Base-by-base conservation (phyloP, 78 protist genomes). In the Ministeria vibrans region DNA sequence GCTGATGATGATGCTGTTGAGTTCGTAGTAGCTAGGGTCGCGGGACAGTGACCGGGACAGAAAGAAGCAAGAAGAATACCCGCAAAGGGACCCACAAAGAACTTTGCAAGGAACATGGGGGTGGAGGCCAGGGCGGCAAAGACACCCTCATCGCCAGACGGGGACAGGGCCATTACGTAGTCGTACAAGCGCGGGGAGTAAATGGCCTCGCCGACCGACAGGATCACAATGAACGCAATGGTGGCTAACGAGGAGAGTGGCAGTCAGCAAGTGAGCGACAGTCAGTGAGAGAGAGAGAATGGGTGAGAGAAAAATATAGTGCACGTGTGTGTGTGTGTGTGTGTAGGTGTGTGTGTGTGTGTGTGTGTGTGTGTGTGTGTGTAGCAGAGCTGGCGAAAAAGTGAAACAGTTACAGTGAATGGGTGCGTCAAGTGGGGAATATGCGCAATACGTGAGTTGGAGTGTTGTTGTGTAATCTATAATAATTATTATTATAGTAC, bases 21-120 rank as follows among this genome's bases (percentile, higher is more conserved):
- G n/a, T n/a, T n/a, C n/a, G n/a, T n/a, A n/a, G n/a, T n/a, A n/a
- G n/a, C n/a, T n/a, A n/a, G n/a, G n/a, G n/a, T n/a, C n/a, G n/a
- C n/a, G n/a, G n/a, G n/a, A n/a, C n/a, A n/a, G n/a, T n/a, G n/a
- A n/a, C n/a, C n/a, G n/a, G n/a, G n/a, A n/a, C n/a, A n/a, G n/a
- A n/a, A n/a, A n/a, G n/a, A n/a, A n/a, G n/a, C n/a, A n/a, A n/a
- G n/a, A n/a, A n/a, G n/a, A n/a, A n/a, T n/a, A n/a, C 62, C 62
- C 62, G 32, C 62, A 53, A 53, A 23, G 22, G 62, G 62, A 53
- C 62, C 62, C 22, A 53, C 62, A 22, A 22, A 18, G 22, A 53
- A 53, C 62, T 53, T 53, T 53, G 62, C 62, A 53, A 53, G 62
- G 62, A 53, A 53, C 62, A 53, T 23, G 62, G 62, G 62, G 62